Evolutionary conservation across 2,329 filamentous ascomycete genomes (phyloP), one percentile per base, ranked within the genome.

Genomic region (Epichloe sibirici): DNA sequence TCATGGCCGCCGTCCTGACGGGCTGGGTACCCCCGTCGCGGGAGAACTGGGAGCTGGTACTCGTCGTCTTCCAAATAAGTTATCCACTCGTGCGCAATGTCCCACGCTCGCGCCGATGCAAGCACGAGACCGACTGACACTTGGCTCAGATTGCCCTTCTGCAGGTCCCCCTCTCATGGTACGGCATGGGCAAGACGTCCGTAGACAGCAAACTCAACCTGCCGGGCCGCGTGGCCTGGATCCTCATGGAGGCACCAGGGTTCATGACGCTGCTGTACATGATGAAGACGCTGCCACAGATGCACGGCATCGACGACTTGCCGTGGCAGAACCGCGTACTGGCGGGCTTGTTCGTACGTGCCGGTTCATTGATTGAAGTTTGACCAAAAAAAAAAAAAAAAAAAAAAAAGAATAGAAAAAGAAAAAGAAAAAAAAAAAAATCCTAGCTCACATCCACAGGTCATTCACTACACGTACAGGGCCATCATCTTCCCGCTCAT

Each of bases 161-260:
- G 23, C 90, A 95, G 80, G 94, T 86, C 84, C 54, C 83, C 52
- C 71, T 77, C n/a, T 77, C 81, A 52, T 95, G 81, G 78, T 93
- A 96, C 67, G 88, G 88, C 49, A 89, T 91, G 74, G 93, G 93
- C 66, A 97, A 97, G 71, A 95, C 90, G 3, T 95, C 89, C 3
- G 77, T 82, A 17, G 64, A 75, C 3, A 90, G 85, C 61, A 71
- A 71, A 12, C 74, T 93, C 65, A 98, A 98, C 70, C 69, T 97
- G n/a, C 88, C 90, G 2, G 93, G 93, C 56, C 88, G 87, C 61
- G 73, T 88, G 57, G 90, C 82, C 53, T 98, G 93, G 93, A 77
- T 86, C 52, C 79, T 83, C 2, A 96, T 96, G 89, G 93, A 98
- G 68, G 72, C 79, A 13, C 83, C 87, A 0, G 89, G 88, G 15